Evolutionary conservation across 257 asterid genomes (phyloP).

Genomic region (Petrea volubilis): DNA sequence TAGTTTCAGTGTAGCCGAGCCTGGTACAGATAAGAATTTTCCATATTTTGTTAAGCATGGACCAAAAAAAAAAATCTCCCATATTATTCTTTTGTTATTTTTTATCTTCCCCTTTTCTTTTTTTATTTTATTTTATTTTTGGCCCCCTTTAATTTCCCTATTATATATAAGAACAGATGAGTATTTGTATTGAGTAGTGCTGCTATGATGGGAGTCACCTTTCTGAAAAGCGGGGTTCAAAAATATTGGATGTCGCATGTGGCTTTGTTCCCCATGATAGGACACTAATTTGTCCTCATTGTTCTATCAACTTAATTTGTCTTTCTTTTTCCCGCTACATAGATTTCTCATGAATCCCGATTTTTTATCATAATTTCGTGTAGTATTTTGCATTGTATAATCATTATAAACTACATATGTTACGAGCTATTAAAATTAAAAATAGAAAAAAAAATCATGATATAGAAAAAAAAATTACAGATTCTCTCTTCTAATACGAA

Average conservation of each 20-base stretch:
- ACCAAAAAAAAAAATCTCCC: too few relatives aligned
- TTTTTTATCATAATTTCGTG: background rate
- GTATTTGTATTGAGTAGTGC: background rate
- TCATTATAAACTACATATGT: too few relatives aligned
- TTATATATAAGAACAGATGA: background rate
- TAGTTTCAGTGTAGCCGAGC: too few relatives aligned
- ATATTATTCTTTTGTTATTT: too few relatives aligned
- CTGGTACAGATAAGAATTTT: too few relatives aligned
- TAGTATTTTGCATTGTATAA: too few relatives aligned
- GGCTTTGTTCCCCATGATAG: slow-evolving; percentile 41
- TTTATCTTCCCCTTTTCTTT: background rate
- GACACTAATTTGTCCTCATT: slow-evolving; percentile 31
- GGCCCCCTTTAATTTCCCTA: too few relatives aligned
- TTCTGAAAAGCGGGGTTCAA: slow-evolving; percentile 13
- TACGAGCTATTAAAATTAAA: too few relatives aligned
- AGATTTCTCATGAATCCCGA: background rate
- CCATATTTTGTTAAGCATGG: too few relatives aligned
- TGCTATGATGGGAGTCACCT: background rate
- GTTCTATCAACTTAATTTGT: slow-evolving; percentile 13
- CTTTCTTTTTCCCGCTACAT: slow-evolving; percentile 27
- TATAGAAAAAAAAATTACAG: too few relatives aligned
- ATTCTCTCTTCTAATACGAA: too few relatives aligned
- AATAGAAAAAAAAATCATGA: too few relatives aligned
- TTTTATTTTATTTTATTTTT: background rate
- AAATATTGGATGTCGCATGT: slow-evolving; percentile 30